These are phyloP conservation scores for Lanmaoa rubissima DNA, from an alignment of 768 basidiomycete genomes.

Conservation along the genomic window DNA sequence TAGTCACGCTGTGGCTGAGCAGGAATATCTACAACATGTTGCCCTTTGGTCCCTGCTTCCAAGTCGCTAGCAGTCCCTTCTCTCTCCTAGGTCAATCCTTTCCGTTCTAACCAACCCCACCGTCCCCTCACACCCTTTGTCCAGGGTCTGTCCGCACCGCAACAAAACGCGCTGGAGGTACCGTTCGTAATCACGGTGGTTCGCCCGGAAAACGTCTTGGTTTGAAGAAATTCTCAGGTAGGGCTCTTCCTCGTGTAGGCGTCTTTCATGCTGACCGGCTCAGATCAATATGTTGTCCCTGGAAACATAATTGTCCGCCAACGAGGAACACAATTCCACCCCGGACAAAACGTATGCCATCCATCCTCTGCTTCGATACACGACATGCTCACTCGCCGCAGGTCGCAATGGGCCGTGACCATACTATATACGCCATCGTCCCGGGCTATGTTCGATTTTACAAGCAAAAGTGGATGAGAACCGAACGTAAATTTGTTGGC, in stretches of 20 bases:
- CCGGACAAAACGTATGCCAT: constrained; percentile 85
- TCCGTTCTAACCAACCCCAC: not conserved
- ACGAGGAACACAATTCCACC: constrained; percentile 88
- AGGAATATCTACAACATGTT: not conserved
- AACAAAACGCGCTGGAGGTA: constrained; percentile 95
- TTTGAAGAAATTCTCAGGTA: constrained; percentile 95
- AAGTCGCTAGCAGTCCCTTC: constrained; percentile 46
- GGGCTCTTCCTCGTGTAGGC: constrained; percentile 14
- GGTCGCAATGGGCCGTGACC: constrained; percentile 92
- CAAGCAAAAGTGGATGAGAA: constrained; percentile 71
- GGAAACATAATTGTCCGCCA: constrained; percentile 97
- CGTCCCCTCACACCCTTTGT: constrained; percentile 1
- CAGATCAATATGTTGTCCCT: constrained; percentile 89
- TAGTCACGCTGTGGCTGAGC: constrained; percentile 15
- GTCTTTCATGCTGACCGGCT: constrained; percentile 8
- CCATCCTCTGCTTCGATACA: not conserved
- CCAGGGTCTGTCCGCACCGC: constrained; percentile 81
- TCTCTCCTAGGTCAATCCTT: constrained; percentile 36
- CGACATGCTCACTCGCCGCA: constrained; percentile 31
- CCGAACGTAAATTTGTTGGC: constrained; percentile 79
- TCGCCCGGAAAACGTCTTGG: constrained; percentile 93
- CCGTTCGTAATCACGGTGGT: constrained; percentile 88
- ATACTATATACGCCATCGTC: constrained; percentile 86
- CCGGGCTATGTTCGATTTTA: constrained; percentile 97
- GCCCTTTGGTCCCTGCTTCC: constrained; percentile 36